Evolutionary conservation across 1,284 basidiomycete genomes (phyloP), one percentile per base, ranked within the genome.

Genomic region (Tylopilus sp.): DNA sequence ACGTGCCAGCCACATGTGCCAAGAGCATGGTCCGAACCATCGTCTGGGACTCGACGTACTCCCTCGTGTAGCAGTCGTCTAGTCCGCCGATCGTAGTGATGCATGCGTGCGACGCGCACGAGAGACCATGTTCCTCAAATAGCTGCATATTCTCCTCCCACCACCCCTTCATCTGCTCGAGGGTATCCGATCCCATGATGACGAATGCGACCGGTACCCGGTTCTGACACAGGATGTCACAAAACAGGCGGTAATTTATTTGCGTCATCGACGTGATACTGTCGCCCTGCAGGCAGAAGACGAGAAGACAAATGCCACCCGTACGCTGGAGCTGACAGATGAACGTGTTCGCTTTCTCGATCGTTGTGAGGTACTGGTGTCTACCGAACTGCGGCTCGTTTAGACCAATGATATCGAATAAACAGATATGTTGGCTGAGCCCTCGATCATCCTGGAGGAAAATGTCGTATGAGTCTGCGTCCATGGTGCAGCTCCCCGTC

Each of bases 271-370:
- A n/a, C n/a, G n/a, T 74, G 47, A 77, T 70, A 44, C 77, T 68
- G 29, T 75, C 69, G 6, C 68, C 75, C 19, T 69, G 71, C n/a
- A 78, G 62, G 55, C 75, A 75, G 32, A 75, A 76, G 18, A 76
- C 12, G 10, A 78, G 57, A 13, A 76, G 71, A 19, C 66, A 62
- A 51, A 78, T 66, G 12, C 77, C 76, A 12, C 74, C 74, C 6
- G 64, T 63, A 38, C 58, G 57, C 4, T 69, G 57, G 39, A 82
- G 76, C 29, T 66, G 61, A n/a, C 36, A 58, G 51, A 74, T 76
- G 18, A 77, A 60, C n/a, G 53, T 9, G 44, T 72, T 63, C 18
- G 72, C 67, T 53, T 73, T 74, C 38, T 63, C 67, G 57, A 74
- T 58, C 32, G 72, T 70, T 15, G 60, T 52, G 39, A 74, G 36